Base-by-base conservation (phyloP, 2,329 filamentous ascomycete species). In the Anthostomella pinea region DNA sequence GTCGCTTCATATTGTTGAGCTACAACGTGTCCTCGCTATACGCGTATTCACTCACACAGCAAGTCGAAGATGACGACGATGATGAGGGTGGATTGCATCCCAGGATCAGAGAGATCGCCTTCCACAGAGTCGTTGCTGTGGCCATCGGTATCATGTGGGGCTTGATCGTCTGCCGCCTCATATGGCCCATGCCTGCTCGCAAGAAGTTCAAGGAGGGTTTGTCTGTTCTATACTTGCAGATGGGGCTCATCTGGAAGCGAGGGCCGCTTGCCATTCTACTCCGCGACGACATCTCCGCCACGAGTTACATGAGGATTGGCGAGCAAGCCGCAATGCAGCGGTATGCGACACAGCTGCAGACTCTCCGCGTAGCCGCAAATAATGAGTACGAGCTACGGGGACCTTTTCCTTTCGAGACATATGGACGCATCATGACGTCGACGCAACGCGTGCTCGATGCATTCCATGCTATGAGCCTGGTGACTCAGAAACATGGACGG, bases 1-100 rank as follows among this genome's bases (percentile, higher is more conserved):
- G 90, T 26, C 83, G 93, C 33, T 97, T 96, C 58, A 93, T 94
- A 45, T 78, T 97, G 57, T 76, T 98, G 29, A 95, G 91, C 1
- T 98, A 97, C 71, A 98, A 98, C 57, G 81, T 98, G 27, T 91
- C 87, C 13, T 88, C 88, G 6, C 74, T 98, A 3, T 98, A 98
- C 60, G 88, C 90, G 8, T 98, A 97, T 65, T 93, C 87, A 35
- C 73, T 97, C 8, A 84, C 85, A 1, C 83, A 88, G 45, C 77
- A 77, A 43, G 88, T 95, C 30, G 79, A 85, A 4, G 82, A 89
- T 30, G 83, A 87, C 36, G 81, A 94, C 39, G 88, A 94, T 29
- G 89, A 95, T 48, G 90, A 97, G 63, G 89, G 89, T 18, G 90
- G 89, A 5, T 72, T 81, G 4, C 77, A 85, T 41, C 93, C 93